Base-by-base conservation (phyloP, 805 yeast genomes). In the Ogataea nitratoaversa region DNA sequence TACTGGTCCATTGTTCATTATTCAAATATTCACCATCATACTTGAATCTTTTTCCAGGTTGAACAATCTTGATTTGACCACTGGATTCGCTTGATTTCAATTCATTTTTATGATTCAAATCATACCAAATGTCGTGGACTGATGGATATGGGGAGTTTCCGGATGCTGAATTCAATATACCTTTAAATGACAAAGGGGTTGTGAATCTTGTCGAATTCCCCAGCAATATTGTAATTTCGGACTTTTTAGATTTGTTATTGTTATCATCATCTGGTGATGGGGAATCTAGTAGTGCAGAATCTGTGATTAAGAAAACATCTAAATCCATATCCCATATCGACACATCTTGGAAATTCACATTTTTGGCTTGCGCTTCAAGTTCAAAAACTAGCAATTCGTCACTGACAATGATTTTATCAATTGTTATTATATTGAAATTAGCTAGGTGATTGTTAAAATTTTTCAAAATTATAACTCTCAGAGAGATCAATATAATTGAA, bases 341-440 rank as follows among this genome's bases (percentile, higher is more conserved):
- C 4, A 63, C 43, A 40, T 59, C 62, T 44, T 62, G 66, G n/a
- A 56, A 42, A 40, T 64, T 63, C 7, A 41, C 32, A 44, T 63
- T 61, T 12, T 32, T 47, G 1, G 62, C 48, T 8, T 32, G 14
- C 4, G 60, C 53, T 8, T 47, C 48, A n/a, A 63, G 36, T 40
- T 63, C 67, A 38, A 64, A 50, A 16, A 61, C 46, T 16, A 63
- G 40, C 20, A 64, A 33, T 22, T 58, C 62, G 20, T 59, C 60
- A 30, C 61, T 59, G 8, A 63, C 49, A 27, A 64, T 50, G 5
- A 63, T 46, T 33, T 57, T 60, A 9, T 59, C 57, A 4, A 63
- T 32, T 5, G 44, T 43, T 2, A 33, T 36, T 8, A 63, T 48
- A 11, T 48, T 44, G 41, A 64, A 61, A 13, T 46, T 41, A 0